Percentiles rank a stretch among this genome's conserved stretches.
phyloP scores from a whole-genome alignment of 2,329 filamentous ascomycete genomes.

The Nigrospora osmanthi region DNA sequence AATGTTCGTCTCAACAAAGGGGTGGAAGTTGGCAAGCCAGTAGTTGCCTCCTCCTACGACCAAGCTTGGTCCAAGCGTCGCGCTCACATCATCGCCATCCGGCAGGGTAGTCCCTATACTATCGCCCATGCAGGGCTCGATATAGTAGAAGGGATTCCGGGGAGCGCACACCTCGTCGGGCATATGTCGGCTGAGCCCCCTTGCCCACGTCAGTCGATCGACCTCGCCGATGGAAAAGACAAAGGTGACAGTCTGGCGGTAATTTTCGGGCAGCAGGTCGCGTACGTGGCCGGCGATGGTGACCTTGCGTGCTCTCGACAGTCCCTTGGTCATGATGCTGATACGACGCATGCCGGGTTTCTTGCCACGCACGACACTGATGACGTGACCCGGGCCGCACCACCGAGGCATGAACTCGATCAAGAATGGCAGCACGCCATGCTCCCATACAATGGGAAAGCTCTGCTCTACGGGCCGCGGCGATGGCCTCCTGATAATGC shows the following conservation, averaged over 20 bases:
- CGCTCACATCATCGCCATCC: constrained; percentile 24
- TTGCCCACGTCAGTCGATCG: constrained; percentile 29
- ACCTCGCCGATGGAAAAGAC: constrained; percentile 29
- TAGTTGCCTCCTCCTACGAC: constrained; percentile 26
- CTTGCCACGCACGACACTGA: constrained; percentile 28
- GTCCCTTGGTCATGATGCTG: constrained; percentile 28
- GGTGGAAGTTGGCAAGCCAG: constrained; percentile 37
- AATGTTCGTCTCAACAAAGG: constrained; percentile 29
- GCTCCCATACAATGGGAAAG: constrained; percentile 34
- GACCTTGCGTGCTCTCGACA: constrained; percentile 28
- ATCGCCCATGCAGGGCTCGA: constrained; percentile 35
- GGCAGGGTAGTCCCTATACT: constrained; percentile 29
- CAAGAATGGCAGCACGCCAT: constrained; percentile 34
- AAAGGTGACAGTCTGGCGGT: constrained; percentile 23
- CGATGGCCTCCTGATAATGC: too few relatives aligned
- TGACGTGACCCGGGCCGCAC: constrained; percentile 29
- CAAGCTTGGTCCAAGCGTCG: constrained; percentile 33
- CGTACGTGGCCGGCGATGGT: constrained; percentile 30
- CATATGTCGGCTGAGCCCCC: constrained; percentile 26
- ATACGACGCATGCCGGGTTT: constrained; percentile 26
- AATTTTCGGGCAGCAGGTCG: constrained; percentile 29
- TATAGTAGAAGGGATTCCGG: constrained; percentile 34
- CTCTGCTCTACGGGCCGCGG: constrained; percentile 22
- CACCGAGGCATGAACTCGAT: constrained; percentile 31
- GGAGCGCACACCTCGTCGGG: constrained; percentile 32